Conservation (phyloP, 2,329 filamentous ascomycete genomes). For the Ceratocystis papillata region DNA sequence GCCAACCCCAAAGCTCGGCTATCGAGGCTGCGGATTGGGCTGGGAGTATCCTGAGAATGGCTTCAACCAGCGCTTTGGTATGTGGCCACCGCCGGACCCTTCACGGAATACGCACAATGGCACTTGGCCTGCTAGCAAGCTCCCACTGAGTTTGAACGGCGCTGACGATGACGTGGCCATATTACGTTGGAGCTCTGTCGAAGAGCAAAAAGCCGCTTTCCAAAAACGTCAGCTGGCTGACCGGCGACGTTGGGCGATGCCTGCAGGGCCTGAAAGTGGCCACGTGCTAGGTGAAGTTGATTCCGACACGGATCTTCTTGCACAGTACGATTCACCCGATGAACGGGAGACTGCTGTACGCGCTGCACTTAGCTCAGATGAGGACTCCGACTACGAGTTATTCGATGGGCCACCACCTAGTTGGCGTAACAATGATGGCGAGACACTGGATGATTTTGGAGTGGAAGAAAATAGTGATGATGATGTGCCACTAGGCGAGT, state of each 20-base stretch:
- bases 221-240: slow-evolving; percentile 41
- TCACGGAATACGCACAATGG: slow-evolving; percentile 44
- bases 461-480: slow-evolving; percentile 55
- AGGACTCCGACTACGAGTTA: slow-evolving; percentile 28
- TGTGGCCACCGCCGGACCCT: slow-evolving; percentile 55
- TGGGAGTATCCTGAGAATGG: slow-evolving; percentile 65
- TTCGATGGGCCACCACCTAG: slow-evolving; percentile 33
- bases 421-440: slow-evolving; percentile 68
- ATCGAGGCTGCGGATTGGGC: slow-evolving; percentile 35
- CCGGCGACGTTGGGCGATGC: slow-evolving; percentile 33
- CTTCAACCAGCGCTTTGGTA: slow-evolving; percentile 53
- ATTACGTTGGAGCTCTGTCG: slow-evolving; percentile 29
- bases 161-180: slow-evolving; percentile 31
- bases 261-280: slow-evolving; percentile 41
- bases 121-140: slow-evolving; percentile 32
- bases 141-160: slow-evolving; percentile 27
- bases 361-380: slow-evolving; percentile 30
- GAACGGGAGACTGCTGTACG: slow-evolving; percentile 31
- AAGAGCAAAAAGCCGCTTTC: slow-evolving; percentile 42
- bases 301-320: slow-evolving; percentile 38
- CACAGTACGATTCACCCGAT: slow-evolving; percentile 40
- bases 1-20: slow-evolving; percentile 37
- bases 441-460: slow-evolving; percentile 63
- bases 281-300: slow-evolving; percentile 39
- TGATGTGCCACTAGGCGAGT: slow-evolving; percentile 58